Evolutionary conservation across 805 yeast genomes (phyloP).

Genomic region (Debaryomyces castellii): DNA sequence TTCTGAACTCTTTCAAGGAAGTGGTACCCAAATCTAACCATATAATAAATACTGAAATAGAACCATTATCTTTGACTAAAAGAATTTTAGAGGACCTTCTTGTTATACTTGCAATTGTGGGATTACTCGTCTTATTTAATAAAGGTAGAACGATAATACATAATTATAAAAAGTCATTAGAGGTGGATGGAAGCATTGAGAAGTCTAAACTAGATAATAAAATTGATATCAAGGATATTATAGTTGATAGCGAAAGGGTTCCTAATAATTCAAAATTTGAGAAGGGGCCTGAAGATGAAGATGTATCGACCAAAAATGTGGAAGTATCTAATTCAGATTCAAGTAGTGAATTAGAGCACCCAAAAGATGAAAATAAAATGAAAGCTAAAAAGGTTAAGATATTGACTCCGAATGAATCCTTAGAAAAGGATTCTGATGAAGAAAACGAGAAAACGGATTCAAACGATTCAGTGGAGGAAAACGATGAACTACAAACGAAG

Average conservation of each 20-base stretch:
- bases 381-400: conserved; percentile 19
- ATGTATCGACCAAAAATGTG: not conserved
- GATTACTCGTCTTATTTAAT: conserved; percentile 36
- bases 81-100: conserved; percentile 51
- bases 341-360: not conserved
- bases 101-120: conserved; percentile 39
- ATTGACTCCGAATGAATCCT: conserved; percentile 15
- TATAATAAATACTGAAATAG: not conserved
- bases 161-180: conserved; percentile 10
- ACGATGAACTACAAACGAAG: conserved; percentile 20
- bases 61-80: conserved; percentile 15
- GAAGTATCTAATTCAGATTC: conserved; percentile 8
- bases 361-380: not conserved
- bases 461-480: conserved; percentile 5
- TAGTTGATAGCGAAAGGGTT: conserved; percentile 18
- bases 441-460: conserved; percentile 1
- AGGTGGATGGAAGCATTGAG: not conserved
- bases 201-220: conserved; percentile 1
- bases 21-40: not conserved
- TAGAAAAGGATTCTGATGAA: conserved; percentile 9
- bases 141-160: conserved; percentile 24
- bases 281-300: not conserved
- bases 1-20: conserved; percentile 8
- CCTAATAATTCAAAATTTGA: conserved; percentile 4
- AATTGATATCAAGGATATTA: conserved; percentile 14